phyloP scores from a whole-genome alignment of 129 eudicot genomes.

The Sambucus nigra region DNA sequence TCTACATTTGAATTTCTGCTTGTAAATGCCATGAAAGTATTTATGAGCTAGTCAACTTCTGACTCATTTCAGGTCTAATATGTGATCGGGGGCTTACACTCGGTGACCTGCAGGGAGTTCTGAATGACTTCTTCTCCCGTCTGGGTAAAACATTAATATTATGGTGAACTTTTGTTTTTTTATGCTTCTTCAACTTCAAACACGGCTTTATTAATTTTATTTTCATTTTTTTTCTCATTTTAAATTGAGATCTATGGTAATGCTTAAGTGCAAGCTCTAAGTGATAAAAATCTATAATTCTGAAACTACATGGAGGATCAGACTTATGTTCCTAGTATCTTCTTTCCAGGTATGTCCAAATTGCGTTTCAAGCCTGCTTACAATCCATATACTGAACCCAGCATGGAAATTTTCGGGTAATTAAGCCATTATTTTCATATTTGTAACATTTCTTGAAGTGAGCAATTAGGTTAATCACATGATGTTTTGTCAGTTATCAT shows the following conservation, averaged over 20 bases:
- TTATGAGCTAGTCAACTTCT: neutral
- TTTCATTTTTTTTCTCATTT: neutral
- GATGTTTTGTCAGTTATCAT: conserved; percentile 52
- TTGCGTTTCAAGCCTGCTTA: conserved; percentile 97
- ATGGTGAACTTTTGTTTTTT: neutral
- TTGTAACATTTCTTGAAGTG: neutral
- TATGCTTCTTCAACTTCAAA: neutral
- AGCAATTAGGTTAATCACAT: neutral
- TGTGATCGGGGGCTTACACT: conserved; percentile 88
- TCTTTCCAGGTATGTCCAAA: conserved; percentile 74
- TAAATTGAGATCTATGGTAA: no score
- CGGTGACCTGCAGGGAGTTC: conserved; percentile 92
- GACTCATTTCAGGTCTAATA: conserved; percentile 58
- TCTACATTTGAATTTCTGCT: neutral
- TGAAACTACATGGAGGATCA: no score
- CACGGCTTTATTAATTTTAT: neutral
- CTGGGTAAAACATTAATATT: conserved; percentile 38
- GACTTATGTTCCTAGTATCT: no score
- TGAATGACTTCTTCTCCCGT: conserved; percentile 80
- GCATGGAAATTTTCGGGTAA: conserved; percentile 98
- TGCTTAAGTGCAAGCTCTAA: no score
- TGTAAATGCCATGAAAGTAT: no score
- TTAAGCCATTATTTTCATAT: conserved; percentile 2
- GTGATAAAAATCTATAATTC: neutral
- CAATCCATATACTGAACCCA: conserved; percentile 98